These are phyloP conservation scores for Penicillium sp. DNA, from an alignment of 2,329 filamentous ascomycete genomes.

Conservation along the genomic window DNA sequence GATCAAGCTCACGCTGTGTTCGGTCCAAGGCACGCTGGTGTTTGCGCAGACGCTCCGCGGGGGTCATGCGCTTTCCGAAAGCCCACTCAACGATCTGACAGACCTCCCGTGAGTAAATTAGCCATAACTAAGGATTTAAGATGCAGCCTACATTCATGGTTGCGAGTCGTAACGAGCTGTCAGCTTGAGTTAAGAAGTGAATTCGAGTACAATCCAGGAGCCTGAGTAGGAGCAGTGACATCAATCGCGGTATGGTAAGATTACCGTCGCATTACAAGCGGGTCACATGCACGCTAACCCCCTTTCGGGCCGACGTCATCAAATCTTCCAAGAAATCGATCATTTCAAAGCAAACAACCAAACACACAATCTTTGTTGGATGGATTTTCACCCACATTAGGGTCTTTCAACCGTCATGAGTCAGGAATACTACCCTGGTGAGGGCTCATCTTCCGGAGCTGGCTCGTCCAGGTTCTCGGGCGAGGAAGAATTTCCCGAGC, in stretches of 20 bases:
- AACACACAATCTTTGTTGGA: conserved; percentile 10
- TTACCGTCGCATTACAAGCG: conserved; percentile 15
- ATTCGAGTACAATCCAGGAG: conserved; percentile 8
- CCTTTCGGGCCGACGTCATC: conserved; percentile 23
- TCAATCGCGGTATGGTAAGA: conserved; percentile 21
- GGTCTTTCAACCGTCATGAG: conserved; percentile 36
- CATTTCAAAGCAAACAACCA: conserved; percentile 19
- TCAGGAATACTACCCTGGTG: conserved; percentile 43
- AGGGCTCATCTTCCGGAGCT: conserved; percentile 35
- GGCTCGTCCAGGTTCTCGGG: conserved; percentile 36
- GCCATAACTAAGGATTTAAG: neutral
- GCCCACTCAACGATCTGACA: conserved; percentile 95
- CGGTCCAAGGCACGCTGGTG: conserved; percentile 97
- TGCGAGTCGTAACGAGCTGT: neutral
- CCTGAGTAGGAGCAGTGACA: conserved; percentile 24
- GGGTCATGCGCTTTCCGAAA: conserved; percentile 98
- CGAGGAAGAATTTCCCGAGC: conserved; percentile 26
- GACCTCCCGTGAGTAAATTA: conserved; percentile 15
- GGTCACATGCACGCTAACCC: conserved; percentile 32
- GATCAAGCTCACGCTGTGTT: conserved; percentile 92
- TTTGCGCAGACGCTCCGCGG: conserved; percentile 62
- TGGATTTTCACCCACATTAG: conserved; percentile 16
- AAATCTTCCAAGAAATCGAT: conserved; percentile 22
- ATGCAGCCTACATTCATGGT: conserved; percentile 44
- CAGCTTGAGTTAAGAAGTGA: neutral